phyloP scores from a whole-genome alignment of 1,284 basidiomycete species.

The Rhodotorula sp. region DNA sequence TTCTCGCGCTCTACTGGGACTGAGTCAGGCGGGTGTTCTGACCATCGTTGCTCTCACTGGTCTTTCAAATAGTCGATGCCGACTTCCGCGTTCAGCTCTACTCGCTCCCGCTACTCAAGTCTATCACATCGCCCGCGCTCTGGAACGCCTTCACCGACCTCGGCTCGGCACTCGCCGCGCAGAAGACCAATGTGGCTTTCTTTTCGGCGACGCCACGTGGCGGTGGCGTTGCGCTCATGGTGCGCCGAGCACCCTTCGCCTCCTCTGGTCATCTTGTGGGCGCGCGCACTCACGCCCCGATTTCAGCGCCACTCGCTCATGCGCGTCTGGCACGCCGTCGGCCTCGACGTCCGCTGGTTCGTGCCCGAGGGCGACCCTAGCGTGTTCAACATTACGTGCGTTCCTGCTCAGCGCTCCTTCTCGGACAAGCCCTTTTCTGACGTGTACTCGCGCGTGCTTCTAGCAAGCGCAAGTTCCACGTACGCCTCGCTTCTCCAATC shows the following conservation, averaged over 20 bases:
- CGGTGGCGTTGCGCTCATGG: slow-evolving; percentile 30
- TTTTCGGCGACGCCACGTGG: slow-evolving; percentile 33
- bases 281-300: too few relatives aligned
- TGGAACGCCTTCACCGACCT: slow-evolving; percentile 14
- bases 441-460: too few relatives aligned
- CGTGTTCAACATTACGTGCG: slow-evolving; percentile 24
- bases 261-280: not conserved
- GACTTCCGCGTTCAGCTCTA: slow-evolving; percentile 24
- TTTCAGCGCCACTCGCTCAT: slow-evolving; percentile 22
- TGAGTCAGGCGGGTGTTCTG: not conserved
- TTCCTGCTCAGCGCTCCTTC: not conserved
- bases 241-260: not conserved
- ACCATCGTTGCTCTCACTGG: not conserved
- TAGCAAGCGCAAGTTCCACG: slow-evolving; percentile 22
- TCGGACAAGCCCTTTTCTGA: not conserved
- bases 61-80: slow-evolving; percentile 19
- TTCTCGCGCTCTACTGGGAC: not conserved
- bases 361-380: slow-evolving; percentile 20
- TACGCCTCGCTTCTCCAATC: not conserved
- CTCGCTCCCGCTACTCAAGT: slow-evolving; percentile 10
- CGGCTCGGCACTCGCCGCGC: slow-evolving; percentile 10
- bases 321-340: slow-evolving; percentile 21
- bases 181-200: slow-evolving; percentile 22
- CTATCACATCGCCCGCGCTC: slow-evolving; percentile 14
- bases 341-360: slow-evolving; percentile 19